Base-by-base conservation (phyloP, 2,329 filamentous ascomycete genomes). In the Epichloe amarillans region DNA sequence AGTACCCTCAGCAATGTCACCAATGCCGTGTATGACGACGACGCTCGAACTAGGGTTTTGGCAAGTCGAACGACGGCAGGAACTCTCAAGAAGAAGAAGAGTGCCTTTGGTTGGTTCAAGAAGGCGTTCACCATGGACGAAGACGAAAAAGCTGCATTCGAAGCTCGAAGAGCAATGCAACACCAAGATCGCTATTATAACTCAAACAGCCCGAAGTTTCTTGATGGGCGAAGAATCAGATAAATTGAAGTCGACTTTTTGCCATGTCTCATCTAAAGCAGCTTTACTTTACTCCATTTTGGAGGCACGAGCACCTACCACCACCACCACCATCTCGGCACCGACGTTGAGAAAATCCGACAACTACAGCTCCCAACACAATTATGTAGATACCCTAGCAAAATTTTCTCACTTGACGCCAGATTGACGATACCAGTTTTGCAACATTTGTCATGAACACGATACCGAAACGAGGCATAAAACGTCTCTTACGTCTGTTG, bases 61-160 rank as follows among this genome's bases (percentile, higher is more conserved):
- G 61, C 54, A 15, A 58, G 57, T 41, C 58, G 60, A 21, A 61
- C 63, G 2, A 63, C 60, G 17, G 62, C 65, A 23, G 70, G 69
- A 50, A 66, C 72, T 38, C 60, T 82, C 5, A 83, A 83, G 64
- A 84, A 83, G 69, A 83, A 83, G 69, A 74, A 78, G 55, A 83
- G 80, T 57, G 78, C 79, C 1, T 82, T 84, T 59, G 80, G 80
- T 2, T 84, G 80, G 80, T 63, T 84, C 51, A 83, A 83, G 83
- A 83, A 84, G 66, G 80, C 80, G 1, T 84, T 84, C 49, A 77
- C 75, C 36, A 65, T 84, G 26, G 79, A 82, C 53, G 80, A 84
- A 21, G 78, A 83, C 46, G 80, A 84, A 62, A 74, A 73, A 49
- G 70, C 72, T 8, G 73, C 74, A 10, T 84, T 80, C 55, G 79